Conservation (phyloP, 768 basidiomycete species). For the Lactifluus subvellereus region DNA sequence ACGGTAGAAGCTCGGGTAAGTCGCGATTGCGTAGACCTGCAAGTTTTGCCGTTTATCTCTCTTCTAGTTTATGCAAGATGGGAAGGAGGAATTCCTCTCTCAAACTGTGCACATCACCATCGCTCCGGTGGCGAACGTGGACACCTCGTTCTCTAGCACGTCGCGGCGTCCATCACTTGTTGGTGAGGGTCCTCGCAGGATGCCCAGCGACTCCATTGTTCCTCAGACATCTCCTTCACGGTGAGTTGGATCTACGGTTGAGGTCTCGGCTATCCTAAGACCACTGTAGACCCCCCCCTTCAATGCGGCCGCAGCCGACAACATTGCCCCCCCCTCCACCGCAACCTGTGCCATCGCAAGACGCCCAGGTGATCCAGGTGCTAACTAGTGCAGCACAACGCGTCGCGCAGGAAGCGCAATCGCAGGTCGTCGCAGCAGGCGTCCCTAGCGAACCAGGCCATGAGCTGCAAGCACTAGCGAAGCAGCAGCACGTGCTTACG, state of each 20-base stretch:
- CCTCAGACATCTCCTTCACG: conserved; percentile 32
- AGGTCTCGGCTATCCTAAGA: background rate
- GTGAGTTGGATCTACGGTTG: conserved; percentile 27
- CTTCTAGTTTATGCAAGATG: conserved; percentile 62
- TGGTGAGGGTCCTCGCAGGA: conserved; percentile 39
- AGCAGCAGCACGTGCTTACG: conserved; percentile 75
- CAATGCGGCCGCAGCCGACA: conserved; percentile 31
- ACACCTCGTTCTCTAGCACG: conserved; percentile 36
- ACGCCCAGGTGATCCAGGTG: conserved; percentile 73
- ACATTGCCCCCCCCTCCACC: conserved; percentile 30
- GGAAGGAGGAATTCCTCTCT: conserved; percentile 61
- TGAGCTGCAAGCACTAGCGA: conserved; percentile 63
- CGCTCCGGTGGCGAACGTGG: conserved; percentile 55
- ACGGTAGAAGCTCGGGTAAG: conserved; percentile 71
- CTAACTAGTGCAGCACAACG: conserved; percentile 71
- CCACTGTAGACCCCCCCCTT: conserved; percentile 8
- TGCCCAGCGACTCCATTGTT: conserved; percentile 37
- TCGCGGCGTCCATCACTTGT: conserved; percentile 46
- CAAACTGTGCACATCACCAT: conserved; percentile 68
- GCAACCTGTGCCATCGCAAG: conserved; percentile 38
- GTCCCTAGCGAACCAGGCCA: conserved; percentile 39
- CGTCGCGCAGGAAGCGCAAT: conserved; percentile 68
- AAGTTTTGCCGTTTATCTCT: conserved; percentile 13
- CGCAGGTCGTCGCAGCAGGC: conserved; percentile 52
- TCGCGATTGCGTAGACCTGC: conserved; percentile 21